A percentile compares a stretch with the other conserved stretches of the same genome.
Conservation (phyloP, 1,284 basidiomycete genomes). For the Ceratobasidium sp. region DNA sequence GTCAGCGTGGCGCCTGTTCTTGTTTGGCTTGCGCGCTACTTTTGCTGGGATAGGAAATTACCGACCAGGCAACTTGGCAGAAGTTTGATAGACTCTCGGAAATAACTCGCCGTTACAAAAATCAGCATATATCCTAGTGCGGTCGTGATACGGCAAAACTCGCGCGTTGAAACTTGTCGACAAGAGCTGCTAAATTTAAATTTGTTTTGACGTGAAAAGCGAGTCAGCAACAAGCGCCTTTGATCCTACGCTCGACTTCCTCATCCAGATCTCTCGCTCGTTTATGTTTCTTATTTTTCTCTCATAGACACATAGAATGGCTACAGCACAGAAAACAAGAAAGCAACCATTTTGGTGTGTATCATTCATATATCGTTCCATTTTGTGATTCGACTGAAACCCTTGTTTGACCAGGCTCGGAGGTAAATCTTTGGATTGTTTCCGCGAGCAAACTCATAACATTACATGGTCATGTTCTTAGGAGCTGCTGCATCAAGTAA, state of each 20-base stretch:
- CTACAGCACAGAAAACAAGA: constrained; percentile 20
- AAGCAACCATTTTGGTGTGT: constrained; percentile 43
- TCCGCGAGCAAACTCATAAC: constrained; percentile 36
- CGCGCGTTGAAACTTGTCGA: constrained; percentile 9
- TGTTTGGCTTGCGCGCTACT: constrained; percentile 29
- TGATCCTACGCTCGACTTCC: constrained; percentile 12
- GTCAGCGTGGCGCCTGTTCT: constrained; percentile 32
- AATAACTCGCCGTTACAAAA: background rate
- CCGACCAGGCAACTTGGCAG: constrained; percentile 15
- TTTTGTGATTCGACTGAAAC: background rate
- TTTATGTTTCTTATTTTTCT: constrained; percentile 31
- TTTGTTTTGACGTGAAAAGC: constrained; percentile 34
- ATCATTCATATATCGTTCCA: background rate
- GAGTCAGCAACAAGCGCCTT: constrained; percentile 1
- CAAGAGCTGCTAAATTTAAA: constrained; percentile 39
- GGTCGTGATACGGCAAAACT: background rate
- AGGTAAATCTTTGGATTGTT: constrained; percentile 63
- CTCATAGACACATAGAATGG: constrained; percentile 36
- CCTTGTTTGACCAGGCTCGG: constrained; percentile 66
- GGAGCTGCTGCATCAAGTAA: constrained; percentile 81
- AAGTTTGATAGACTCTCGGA: constrained; percentile 12
- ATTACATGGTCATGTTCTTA: constrained; percentile 53
- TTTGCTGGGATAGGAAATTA: constrained; percentile 18
- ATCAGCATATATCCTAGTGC: background rate
- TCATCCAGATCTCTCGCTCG: constrained; percentile 19